Base-by-base conservation (phyloP, 2,329 filamentous ascomycete species). In the Coleophoma eucalyptorum region DNA sequence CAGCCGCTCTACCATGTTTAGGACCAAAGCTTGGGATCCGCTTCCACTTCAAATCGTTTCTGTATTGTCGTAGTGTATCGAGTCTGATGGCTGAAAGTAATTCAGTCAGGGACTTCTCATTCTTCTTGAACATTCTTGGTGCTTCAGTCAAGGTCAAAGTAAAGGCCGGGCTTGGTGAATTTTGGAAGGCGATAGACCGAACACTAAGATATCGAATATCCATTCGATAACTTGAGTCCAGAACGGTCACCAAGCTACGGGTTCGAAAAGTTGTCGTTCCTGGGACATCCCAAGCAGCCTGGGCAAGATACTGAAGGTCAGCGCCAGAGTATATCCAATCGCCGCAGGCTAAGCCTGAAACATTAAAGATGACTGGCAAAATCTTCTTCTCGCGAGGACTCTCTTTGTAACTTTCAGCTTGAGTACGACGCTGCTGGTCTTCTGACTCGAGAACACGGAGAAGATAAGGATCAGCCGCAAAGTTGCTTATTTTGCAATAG, bases 141-240 rank as follows among this genome's bases (percentile, higher is more conserved):
- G 79, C 71, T 31, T 77, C 72, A 18, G 61, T 68, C 8, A 86
- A 72, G 0, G 80, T 77, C 3, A 85, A 57, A 0, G 74, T 77
- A 15, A 83, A 59, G 0, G 69, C 66, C 3, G 53, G 66, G 49
- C 54, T 69, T 46, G 18, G 60, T 33, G 32, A 63, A 62, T 64
- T 73, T 26, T 75, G 55, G 32, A 81, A 73, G 2, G 69, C 76
- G 18, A 71, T 69, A 19, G 35, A 48, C 34, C 50, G 38, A 21
- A 52, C 57, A 19, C 47, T 55, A 38, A 45, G 51, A 35, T 78
- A 75, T 0, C 74, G 68, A 13, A 84, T 74, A 45, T 80, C 73
- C 33, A 83, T 65, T 20, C 69, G 60, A 4, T 69, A 53, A 0
- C 55, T 54, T 1, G 55, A 56, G 4, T 49, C 46, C 0, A 75